Conservation (phyloP, 805 yeast species). For the Pichia deserticola region DNA sequence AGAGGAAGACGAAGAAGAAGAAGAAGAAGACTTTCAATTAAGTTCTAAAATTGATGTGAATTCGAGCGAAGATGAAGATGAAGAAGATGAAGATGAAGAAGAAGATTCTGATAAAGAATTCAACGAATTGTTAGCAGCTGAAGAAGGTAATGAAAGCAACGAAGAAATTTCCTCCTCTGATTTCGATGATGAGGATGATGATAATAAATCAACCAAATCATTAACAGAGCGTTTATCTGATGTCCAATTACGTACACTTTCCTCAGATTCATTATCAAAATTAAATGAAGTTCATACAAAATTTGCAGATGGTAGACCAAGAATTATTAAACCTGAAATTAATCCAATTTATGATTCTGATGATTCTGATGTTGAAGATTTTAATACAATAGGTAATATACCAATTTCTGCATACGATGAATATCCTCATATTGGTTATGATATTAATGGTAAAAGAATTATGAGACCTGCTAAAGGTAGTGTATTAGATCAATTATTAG, state of each 20-base stretch:
- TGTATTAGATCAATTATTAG: constrained; percentile 85
- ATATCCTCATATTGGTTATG: constrained; percentile 95
- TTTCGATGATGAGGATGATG: constrained; percentile 40
- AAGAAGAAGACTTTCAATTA: constrained; percentile 16
- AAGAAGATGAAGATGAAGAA: constrained; percentile 15
- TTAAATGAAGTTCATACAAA: constrained; percentile 34
- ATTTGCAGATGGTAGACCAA: constrained; percentile 72
- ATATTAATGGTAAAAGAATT: constrained; percentile 93
- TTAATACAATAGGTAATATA: constrained; percentile 87
- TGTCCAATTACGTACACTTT: constrained; percentile 43
- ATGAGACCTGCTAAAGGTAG: constrained; percentile 98
- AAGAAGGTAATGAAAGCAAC: constrained; percentile 33
- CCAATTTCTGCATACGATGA: constrained; percentile 93
- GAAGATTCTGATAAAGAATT: constrained; percentile 12
- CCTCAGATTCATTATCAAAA: constrained; percentile 31
- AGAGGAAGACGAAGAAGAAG: constrained; percentile 13
- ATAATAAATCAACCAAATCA: constrained; percentile 35
- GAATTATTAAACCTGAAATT: constrained; percentile 80
- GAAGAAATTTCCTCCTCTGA: constrained; percentile 8
- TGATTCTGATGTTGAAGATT: constrained; percentile 75
- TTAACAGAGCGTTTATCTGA: constrained; percentile 50
- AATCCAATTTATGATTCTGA: constrained; percentile 93
- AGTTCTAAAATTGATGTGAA: constrained; percentile 37
- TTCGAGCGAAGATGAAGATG: constrained; percentile 36
- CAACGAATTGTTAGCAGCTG: constrained; percentile 17